A percentile compares a stretch with the other conserved stretches of the same genome.
These are phyloP conservation scores for Cantharellus anzutake DNA, from an alignment of 768 basidiomycete genomes.

Conservation along the genomic window DNA sequence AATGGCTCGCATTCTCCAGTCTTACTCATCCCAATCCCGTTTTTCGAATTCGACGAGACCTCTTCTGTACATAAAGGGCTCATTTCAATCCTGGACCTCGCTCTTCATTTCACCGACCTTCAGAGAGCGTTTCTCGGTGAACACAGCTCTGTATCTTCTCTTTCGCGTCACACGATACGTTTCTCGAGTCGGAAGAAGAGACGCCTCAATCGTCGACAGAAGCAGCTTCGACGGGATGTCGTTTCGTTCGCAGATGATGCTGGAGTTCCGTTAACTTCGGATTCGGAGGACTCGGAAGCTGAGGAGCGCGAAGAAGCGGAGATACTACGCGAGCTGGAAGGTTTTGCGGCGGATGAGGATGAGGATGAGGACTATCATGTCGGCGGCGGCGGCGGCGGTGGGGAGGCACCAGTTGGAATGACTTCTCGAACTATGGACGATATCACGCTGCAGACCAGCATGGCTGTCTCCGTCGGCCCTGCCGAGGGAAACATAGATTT, in stretches of 20 bases:
- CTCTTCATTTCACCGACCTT: slow-evolving; percentile 50
- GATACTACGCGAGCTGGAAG: neutral
- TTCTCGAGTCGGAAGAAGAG: neutral
- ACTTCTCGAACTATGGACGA: neutral
- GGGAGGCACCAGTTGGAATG: neutral
- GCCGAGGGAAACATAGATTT: neutral
- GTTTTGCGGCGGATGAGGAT: neutral
- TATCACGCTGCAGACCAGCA: neutral
- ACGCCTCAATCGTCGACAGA: neutral
- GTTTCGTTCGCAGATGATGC: neutral
- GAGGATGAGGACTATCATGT: neutral
- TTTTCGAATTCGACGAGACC: slow-evolving; percentile 19
- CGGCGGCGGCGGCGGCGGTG: neutral
- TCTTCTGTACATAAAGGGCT: slow-evolving; percentile 45
- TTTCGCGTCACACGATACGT: neutral
- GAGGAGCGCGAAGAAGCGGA: neutral
- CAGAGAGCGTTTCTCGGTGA: neutral
- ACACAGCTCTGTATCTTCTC: neutral
- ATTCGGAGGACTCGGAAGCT: neutral
- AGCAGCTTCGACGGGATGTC: neutral
- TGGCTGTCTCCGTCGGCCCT: neutral
- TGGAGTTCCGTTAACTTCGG: neutral
- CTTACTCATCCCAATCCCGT: too few species aligned
- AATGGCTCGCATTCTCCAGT: too few species aligned
- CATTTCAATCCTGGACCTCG: slow-evolving; percentile 52